Conservation (phyloP, 1,139 yeast genomes). For the Suhomyces choctaworum region DNA sequence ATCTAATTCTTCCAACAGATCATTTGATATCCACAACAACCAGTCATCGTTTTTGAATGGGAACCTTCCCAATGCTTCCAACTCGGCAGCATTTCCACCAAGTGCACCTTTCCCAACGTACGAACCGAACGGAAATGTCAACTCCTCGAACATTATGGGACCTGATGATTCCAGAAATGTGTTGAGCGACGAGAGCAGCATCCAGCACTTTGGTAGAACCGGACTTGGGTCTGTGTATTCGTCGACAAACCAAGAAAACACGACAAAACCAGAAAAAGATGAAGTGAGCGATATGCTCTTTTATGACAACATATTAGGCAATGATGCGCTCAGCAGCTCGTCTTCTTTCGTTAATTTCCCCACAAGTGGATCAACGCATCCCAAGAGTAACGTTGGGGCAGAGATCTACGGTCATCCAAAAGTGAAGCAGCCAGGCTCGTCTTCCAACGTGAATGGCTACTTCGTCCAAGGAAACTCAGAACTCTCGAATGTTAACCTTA, state of each 20-base stretch:
- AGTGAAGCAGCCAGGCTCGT: constrained; percentile 3
- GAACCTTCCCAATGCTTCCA: constrained; percentile 26
- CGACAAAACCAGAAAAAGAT: constrained; percentile 7
- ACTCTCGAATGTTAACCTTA: background rate
- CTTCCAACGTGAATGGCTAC: constrained; percentile 13
- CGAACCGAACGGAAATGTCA: constrained; percentile 7
- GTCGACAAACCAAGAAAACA: constrained; percentile 8
- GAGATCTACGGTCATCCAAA: constrained; percentile 3
- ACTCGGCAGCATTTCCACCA: constrained; percentile 37
- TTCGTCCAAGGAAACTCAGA: constrained; percentile 1
- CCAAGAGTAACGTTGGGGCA: constrained; percentile 2
- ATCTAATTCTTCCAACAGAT: constrained; percentile 37
- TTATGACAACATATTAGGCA: constrained; percentile 11
- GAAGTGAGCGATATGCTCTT: constrained; percentile 11
- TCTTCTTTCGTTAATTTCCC: constrained; percentile 15
- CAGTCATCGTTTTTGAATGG: constrained; percentile 19
- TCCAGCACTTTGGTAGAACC: constrained; percentile 19
- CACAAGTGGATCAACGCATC: constrained; percentile 1
- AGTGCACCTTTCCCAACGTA: constrained; percentile 15
- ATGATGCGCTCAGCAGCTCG: constrained; percentile 13
- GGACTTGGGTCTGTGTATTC: constrained; percentile 17
- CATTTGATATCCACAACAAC: constrained; percentile 21
- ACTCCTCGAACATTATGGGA: constrained; percentile 9
- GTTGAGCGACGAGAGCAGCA: constrained; percentile 12
- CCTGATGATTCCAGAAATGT: constrained; percentile 8